Evolutionary conservation across 495 filamentous ascomycete genomes (phyloP).

Genomic region (Daldinia childiae): DNA sequence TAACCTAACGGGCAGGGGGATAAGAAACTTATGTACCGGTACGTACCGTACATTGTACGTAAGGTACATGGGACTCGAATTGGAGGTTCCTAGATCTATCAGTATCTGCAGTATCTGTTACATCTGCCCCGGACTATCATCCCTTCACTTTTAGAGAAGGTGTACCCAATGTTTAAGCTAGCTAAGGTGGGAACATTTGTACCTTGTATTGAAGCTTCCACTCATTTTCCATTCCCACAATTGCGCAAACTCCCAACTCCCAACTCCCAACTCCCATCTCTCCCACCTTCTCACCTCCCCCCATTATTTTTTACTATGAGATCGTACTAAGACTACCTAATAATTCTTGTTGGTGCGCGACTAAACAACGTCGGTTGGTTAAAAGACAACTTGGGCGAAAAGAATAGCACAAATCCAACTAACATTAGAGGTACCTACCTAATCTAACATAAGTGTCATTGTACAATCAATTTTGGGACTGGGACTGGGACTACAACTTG

Average conservation of each 20-base stretch:
- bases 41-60: conserved; percentile 27
- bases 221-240: conserved; percentile 38
- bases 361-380: conserved; percentile 7
- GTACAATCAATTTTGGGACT: conserved; percentile 24
- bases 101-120: conserved; percentile 39
- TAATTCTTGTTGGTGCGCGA: conserved; percentile 15
- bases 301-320: conserved; percentile 17
- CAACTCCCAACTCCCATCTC: neutral
- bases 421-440: too few relatives aligned
- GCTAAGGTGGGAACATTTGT: conserved; percentile 29
- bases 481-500: neutral
- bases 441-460: conserved; percentile 22
- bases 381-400: conserved; percentile 18
- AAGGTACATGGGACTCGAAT: conserved; percentile 37
- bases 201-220: conserved; percentile 31
- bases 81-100: conserved; percentile 41
- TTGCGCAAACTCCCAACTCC: conserved; percentile 19
- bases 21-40: conserved; percentile 31
- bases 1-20: conserved; percentile 10
- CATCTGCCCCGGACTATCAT: conserved; percentile 46
- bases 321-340: conserved; percentile 10
- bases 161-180: conserved; percentile 37
- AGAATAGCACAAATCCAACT: conserved; percentile 22
- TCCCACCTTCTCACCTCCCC: neutral
- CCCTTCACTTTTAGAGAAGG: conserved; percentile 27